Evolutionary conservation across 768 basidiomycete species (phyloP), one percentile per base, ranked within the genome.

Genomic region (Phlegmacium glaucopus): DNA sequence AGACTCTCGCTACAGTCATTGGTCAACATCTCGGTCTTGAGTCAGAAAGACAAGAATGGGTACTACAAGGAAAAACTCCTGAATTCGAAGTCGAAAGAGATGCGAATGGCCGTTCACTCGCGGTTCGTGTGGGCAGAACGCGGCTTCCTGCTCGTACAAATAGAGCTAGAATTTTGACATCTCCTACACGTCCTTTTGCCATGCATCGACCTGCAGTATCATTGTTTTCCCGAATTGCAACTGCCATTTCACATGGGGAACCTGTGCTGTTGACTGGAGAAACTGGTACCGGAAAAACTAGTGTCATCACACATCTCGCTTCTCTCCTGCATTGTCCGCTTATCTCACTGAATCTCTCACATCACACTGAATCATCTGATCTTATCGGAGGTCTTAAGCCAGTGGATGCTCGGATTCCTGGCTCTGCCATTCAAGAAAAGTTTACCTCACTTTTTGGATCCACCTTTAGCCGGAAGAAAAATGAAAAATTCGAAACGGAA

Each of bases 241-340:
- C 81, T 16, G 80, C 87, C 0, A 72, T 93, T 39, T 74, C 83
- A 0, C 71, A 87, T 39, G 67, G 68, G 11, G 96, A 99, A 60
- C 93, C 96, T 4, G 73, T 94, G 4, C 77, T 99, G 7, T 77
- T 99, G 18, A 93, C 94, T 0, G 96, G 96, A 39, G 96, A 99
- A 71, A 99, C 96, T 2, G 96, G 96, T n/a, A 99, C 96, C 1
- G 96, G 96, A 11, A 99, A 99, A 68, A 99, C 96, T 0, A 94
- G 94, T 44, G 79, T 83, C 15, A 80, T 99, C 12, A 89, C 93
- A 3, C 83, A 96, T 58, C 75, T 98, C 26, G 87, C 96, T 9
- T 76, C 83, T 2, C 65, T 89, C n/a, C 76, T 96, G 25, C 77
- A 76, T 6, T 79, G 81, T 9, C 82, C 85, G 0, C 77, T 99